Conservation (phyloP, 2,329 filamentous ascomycete genomes). For the Myriosclerotinia curreyana region DNA sequence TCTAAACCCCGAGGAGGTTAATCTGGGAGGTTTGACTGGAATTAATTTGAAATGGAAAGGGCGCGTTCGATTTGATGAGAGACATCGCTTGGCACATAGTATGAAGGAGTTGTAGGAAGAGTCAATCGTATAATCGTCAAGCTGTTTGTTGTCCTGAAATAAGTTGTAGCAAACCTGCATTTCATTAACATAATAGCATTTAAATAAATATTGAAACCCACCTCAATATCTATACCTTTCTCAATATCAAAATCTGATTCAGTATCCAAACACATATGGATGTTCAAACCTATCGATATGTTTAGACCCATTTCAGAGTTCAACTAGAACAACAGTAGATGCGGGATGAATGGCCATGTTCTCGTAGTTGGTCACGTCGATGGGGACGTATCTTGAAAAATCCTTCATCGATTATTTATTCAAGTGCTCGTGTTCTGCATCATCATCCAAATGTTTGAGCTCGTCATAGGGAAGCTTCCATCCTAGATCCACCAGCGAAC, state of each 20-base stretch:
- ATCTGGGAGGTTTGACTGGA: not conserved
- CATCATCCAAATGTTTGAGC: too few species aligned
- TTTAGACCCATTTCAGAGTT: too few species aligned
- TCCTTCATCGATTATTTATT: not conserved
- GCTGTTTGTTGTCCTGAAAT: not conserved
- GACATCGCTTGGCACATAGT: not conserved
- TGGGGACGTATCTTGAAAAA: not conserved
- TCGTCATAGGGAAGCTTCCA: too few species aligned
- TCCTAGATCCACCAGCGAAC: too few species aligned
- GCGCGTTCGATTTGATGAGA: slow-evolving; percentile 2
- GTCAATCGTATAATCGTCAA: not conserved
- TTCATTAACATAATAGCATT: too few species aligned
- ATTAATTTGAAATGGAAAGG: slow-evolving; percentile 13
- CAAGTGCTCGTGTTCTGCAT: not conserved
- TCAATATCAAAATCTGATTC: too few species aligned
- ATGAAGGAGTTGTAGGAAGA: not conserved
- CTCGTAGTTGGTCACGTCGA: not conserved
- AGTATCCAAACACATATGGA: too few species aligned
- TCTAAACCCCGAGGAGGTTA: slow-evolving; percentile 7
- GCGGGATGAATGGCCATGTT: too few species aligned
- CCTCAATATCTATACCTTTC: too few species aligned
- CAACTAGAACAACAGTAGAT: not conserved
- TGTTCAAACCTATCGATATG: too few species aligned
- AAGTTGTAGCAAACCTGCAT: not conserved
- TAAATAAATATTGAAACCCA: too few species aligned